These are phyloP conservation scores for Apiotrichum mycotoxinovorans DNA, from an alignment of 1,284 basidiomycete species.

Conservation along the genomic window DNA sequence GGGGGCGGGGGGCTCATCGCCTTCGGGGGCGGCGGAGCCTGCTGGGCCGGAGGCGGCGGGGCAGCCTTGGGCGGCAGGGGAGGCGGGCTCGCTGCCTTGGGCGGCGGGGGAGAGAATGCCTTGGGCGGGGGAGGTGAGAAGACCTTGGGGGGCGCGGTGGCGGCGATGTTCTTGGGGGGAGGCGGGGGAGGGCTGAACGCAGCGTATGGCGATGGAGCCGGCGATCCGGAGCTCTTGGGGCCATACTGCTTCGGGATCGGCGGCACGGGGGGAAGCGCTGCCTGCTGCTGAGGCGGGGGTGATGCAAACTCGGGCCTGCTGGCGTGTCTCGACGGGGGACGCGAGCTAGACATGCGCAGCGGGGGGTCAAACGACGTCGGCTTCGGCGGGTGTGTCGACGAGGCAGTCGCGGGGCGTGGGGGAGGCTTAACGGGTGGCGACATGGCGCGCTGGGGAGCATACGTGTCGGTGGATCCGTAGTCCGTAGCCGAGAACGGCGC, in stretches of 20 bases:
- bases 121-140: background rate
- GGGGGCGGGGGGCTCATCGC: background rate
- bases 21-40: too few species aligned
- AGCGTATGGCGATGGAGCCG: background rate
- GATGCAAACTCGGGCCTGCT: slow-evolving; percentile 10
- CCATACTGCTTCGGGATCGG: slow-evolving; percentile 11
- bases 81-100: background rate
- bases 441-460: background rate
- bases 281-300: slow-evolving; percentile 3
- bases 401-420: slow-evolving; percentile 10
- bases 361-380: slow-evolving; percentile 32
- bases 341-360: slow-evolving; percentile 20
- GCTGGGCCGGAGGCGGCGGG: background rate
- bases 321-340: slow-evolving; percentile 15
- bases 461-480: background rate
- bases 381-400: slow-evolving; percentile 14
- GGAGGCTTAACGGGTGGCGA: slow-evolving; percentile 5
- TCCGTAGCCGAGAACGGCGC: background rate
- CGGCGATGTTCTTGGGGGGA: background rate
- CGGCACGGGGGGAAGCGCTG: slow-evolving; percentile 11
- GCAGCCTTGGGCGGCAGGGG: background rate
- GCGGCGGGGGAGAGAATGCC: background rate
- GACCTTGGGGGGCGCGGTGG: too few species aligned
- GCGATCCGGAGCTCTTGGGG: background rate
- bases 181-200: background rate